Evolutionary conservation across 179 eudicot species (phyloP), one percentile per base, ranked within the genome.

Genomic region (Monotropa hypopitys): DNA sequence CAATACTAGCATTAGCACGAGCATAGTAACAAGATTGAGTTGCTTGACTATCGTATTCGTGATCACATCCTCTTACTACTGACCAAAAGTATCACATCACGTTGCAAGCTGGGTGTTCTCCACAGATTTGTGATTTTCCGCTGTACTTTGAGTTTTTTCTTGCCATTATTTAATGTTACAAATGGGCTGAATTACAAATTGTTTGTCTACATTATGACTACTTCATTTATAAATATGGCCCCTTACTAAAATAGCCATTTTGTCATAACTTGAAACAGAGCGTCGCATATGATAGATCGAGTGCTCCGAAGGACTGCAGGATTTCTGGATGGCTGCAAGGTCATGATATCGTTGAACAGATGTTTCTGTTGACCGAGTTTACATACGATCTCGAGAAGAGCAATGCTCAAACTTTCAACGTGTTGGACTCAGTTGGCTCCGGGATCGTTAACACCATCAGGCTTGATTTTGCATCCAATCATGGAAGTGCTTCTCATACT

Each of bases 351-450:
- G 56, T 38, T 4, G 85, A 86, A 73, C 84, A 88, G 78, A 83
- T 84, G 87, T 75, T 77, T 71, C 88, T 88, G 61, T 78, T 92
- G 88, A 80, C 93, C 2, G 95, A 94, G 77, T 94, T 94, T 65
- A 81, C 84, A 0, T 94, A 92, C 65, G 97, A 92, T 79, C 92
- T 94, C 2, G 93, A 89, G 79, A 92, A 91, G 88, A 90, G 97
- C 87, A 88, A 86, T 83, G 93, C 90, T 30, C 98, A 94, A 77
- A 91, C 97, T 23, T 88, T 75, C 70, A 76, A 87, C 18, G 93
- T 91, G 61, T 32, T 83, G 80, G 88, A 87, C 21, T 79, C 89
- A 3, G 81, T 81, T 23, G 79, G 84, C 63, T 78, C 89, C 47
- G 68, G 79, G 61, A 76, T 84, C 18, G 75, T 92, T 32, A 86